Conservation (phyloP, 257 asterid species). For the Gentiana dahurica region DNA sequence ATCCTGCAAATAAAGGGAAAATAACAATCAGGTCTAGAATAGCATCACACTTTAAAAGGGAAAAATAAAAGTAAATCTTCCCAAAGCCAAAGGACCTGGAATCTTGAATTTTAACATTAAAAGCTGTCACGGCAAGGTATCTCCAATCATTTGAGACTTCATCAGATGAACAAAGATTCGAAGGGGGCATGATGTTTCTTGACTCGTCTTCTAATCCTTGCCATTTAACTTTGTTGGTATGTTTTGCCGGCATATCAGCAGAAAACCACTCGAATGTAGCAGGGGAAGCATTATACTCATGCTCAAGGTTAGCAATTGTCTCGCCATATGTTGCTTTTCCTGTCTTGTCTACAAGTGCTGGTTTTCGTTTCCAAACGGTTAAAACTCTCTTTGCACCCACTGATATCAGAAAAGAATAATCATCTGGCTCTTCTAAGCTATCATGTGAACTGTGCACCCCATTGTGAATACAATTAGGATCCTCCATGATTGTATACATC, state of each 20-base stretch:
- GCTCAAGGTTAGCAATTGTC: slow-evolving; percentile 20
- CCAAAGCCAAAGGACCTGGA: slow-evolving; percentile 48
- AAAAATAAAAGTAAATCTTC: slow-evolving; percentile 6
- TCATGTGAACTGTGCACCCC: slow-evolving; percentile 20
- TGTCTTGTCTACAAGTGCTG: slow-evolving; percentile 20
- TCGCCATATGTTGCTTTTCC: slow-evolving; percentile 13
- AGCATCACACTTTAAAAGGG: too few species aligned
- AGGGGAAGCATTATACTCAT: slow-evolving; percentile 21
- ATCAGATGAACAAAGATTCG: slow-evolving; percentile 35
- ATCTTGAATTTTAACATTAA: slow-evolving; percentile 59
- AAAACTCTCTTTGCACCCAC: slow-evolving; percentile 97
- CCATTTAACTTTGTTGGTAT: slow-evolving; percentile 27
- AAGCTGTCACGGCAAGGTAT: slow-evolving; percentile 89
- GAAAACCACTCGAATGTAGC: slow-evolving; percentile 90
- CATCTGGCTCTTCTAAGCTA: slow-evolving; percentile 28
- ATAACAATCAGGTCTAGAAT: slow-evolving; percentile 6
- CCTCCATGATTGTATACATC: slow-evolving; percentile 36
- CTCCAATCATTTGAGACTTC: slow-evolving; percentile 83
- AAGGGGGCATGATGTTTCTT: slow-evolving; percentile 19
- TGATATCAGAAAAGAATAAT: slow-evolving; percentile 55
- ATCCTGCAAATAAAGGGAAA: slow-evolving; percentile 43
- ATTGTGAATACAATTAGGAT: slow-evolving; percentile 22
- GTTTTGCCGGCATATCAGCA: slow-evolving; percentile 74
- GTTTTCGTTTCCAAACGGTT: slow-evolving; percentile 79
- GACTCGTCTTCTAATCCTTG: slow-evolving; percentile 25